Evolutionary conservation across 495 filamentous ascomycete species (phyloP).

Genomic region (Thermothielavioides terrestris): DNA sequence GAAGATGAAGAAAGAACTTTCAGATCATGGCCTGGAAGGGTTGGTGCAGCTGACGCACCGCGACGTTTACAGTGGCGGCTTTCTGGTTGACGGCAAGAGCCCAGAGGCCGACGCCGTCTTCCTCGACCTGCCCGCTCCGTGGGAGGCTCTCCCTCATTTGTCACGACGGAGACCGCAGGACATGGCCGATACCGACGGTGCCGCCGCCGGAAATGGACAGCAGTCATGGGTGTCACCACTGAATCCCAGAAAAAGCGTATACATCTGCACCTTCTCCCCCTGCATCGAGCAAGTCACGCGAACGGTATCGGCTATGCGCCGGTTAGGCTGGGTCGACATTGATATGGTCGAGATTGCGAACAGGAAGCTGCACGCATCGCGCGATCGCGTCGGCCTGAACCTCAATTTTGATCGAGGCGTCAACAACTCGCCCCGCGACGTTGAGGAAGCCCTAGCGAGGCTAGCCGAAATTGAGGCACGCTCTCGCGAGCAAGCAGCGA

Average conservation of each 20-base stretch:
- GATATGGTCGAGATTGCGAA: constrained; percentile 82
- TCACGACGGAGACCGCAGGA: constrained; percentile 46
- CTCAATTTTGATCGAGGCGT: constrained; percentile 33
- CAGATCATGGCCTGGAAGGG: constrained; percentile 59
- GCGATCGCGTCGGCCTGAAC: constrained; percentile 63
- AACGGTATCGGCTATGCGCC: constrained; percentile 69
- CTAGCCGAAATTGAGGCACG: constrained; percentile 64
- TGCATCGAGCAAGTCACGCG: constrained; percentile 91
- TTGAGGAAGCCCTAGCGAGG: constrained; percentile 67
- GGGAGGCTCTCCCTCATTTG: constrained; percentile 80
- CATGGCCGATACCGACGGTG: constrained; percentile 2
- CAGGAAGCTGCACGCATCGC: constrained; percentile 65
- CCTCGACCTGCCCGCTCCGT: constrained; percentile 87
- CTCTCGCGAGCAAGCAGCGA: constrained; percentile 46
- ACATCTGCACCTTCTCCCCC: constrained; percentile 89
- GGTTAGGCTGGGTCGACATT: constrained; percentile 81
- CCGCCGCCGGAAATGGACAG: constrained; percentile 5
- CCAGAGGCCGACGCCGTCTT: constrained; percentile 77
- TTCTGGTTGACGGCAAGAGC: constrained; percentile 48
- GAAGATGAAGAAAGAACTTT: constrained; percentile 65
- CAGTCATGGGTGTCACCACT: constrained; percentile 54
- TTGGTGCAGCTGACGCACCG: constrained; percentile 79
- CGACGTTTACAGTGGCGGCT: constrained; percentile 86
- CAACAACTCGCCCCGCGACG: constrained; percentile 51
- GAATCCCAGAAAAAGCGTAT: constrained; percentile 53